A percentile compares a stretch with the other conserved stretches of the same genome.
Evolutionary conservation across 2,329 filamentous ascomycete species (phyloP).

Genomic region (Penicillium aurantiogriseum): DNA sequence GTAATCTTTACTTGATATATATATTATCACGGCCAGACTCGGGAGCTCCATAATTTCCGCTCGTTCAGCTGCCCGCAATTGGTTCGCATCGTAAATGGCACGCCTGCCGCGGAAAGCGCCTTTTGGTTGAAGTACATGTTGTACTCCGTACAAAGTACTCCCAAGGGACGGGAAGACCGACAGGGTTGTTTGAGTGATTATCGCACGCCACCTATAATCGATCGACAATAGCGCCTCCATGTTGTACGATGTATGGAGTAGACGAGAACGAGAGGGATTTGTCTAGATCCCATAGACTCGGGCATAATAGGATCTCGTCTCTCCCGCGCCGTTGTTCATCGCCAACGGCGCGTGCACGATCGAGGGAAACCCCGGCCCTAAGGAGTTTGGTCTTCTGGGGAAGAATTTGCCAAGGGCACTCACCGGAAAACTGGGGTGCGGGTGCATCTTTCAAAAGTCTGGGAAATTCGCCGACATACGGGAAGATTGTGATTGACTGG

Average conservation of each 20-base stretch:
- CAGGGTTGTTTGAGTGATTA: not conserved
- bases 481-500: not conserved
- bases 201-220: not conserved
- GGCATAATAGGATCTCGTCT: not conserved
- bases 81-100: conserved; percentile 5
- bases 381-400: conserved; percentile 1
- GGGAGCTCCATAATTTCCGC: conserved; percentile 1
- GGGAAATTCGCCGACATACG: not conserved
- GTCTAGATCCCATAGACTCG: conserved; percentile 2
- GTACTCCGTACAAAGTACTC: not conserved
- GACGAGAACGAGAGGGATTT: not conserved
- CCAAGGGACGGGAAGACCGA: conserved; percentile 4
- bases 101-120: conserved; percentile 29
- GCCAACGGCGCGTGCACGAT: conserved; percentile 9
- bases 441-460: not conserved
- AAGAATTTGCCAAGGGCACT: conserved; percentile 5
- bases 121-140: not conserved
- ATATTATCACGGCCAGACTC: conserved; percentile 1
- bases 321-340: not conserved
- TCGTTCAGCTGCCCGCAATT: conserved; percentile 1
- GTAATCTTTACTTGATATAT: conserved; percentile 2
- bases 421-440: conserved; percentile 7
- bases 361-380: conserved; percentile 1
- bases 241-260: not conserved
- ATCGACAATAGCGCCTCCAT: not conserved